These are phyloP conservation scores for Hypoxylon perforatum DNA, from an alignment of 495 filamentous ascomycete genomes.

Conservation along the genomic window DNA sequence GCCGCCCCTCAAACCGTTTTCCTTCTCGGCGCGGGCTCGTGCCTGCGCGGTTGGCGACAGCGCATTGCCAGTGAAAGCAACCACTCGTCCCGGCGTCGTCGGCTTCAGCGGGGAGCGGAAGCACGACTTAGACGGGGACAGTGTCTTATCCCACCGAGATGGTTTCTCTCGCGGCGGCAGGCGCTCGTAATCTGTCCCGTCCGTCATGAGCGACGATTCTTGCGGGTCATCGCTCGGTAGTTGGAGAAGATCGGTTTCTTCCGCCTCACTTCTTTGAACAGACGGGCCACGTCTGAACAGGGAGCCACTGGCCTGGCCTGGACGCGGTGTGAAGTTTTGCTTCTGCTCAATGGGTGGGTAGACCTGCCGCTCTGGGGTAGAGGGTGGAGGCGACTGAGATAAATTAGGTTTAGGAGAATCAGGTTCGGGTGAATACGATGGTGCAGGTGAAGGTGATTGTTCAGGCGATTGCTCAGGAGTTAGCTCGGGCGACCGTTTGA, in stretches of 20 bases:
- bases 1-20: conserved; percentile 21
- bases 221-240: conserved; percentile 40
- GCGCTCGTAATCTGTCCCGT: conserved; percentile 47
- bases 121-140: conserved; percentile 62
- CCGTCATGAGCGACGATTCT: conserved; percentile 44
- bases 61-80: conserved; percentile 57
- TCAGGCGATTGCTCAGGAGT: too few relatives aligned
- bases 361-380: conserved; percentile 43
- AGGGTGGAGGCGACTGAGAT: conserved; percentile 29
- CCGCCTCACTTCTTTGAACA: neutral
- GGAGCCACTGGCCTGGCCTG: conserved; percentile 45
- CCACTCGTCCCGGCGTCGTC: conserved; percentile 58
- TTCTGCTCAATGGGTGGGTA: conserved; percentile 57
- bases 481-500: too few relatives aligned
- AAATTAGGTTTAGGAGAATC: conserved; percentile 16
- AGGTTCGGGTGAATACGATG: conserved; percentile 8
- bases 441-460: too few relatives aligned
- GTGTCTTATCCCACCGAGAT: conserved; percentile 47
- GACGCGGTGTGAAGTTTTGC: conserved; percentile 61
- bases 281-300: conserved; percentile 47
- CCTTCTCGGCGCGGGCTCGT: conserved; percentile 40
- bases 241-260: conserved; percentile 18
- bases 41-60: conserved; percentile 51
- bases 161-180: conserved; percentile 45
- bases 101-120: conserved; percentile 63